These are phyloP conservation scores for Pichia sp. DNA, from an alignment of 1,139 yeast species.

Conservation along the genomic window DNA sequence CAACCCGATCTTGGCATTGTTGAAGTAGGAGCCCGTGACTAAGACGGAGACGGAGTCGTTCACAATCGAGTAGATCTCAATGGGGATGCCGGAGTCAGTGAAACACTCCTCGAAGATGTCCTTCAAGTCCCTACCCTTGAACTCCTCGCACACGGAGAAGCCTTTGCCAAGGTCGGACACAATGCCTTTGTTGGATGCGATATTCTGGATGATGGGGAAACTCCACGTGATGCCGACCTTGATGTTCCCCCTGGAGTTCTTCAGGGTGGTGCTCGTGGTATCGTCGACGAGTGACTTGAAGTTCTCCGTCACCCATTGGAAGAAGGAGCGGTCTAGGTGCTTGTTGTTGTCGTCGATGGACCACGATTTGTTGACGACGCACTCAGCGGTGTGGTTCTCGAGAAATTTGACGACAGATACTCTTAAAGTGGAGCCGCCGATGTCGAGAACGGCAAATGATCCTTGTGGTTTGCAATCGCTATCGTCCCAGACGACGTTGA, in stretches of 20 bases:
- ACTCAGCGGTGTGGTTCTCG: constrained; percentile 4
- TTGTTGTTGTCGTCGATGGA: constrained; percentile 10
- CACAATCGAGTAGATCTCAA: constrained; percentile 29
- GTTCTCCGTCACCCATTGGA: constrained; percentile 9
- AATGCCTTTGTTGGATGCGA: constrained; percentile 41
- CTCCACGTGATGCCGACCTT: constrained; percentile 40
- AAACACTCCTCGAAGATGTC: constrained; percentile 37
- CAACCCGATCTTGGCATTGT: constrained; percentile 28
- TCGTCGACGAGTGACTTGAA: constrained; percentile 5
- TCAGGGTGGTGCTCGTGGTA: neutral
- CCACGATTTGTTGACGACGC: constrained; percentile 14
- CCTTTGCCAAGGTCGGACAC: constrained; percentile 51
- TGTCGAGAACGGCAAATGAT: constrained; percentile 12
- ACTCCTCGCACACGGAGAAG: constrained; percentile 41
- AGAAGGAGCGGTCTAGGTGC: constrained; percentile 11
- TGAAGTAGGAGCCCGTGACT: constrained; percentile 29
- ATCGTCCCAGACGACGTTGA: constrained; percentile 6
- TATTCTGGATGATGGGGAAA: constrained; percentile 47
- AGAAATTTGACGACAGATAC: constrained; percentile 12
- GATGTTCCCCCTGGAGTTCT: constrained; percentile 1
- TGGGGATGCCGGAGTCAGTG: constrained; percentile 12
- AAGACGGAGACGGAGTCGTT: constrained; percentile 35
- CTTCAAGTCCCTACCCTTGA: constrained; percentile 42
- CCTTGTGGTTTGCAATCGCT: neutral
- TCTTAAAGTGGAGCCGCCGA: constrained; percentile 18